Evolutionary conservation across 2,329 filamentous ascomycete species (phyloP).

Genomic region (Xylariaceae sp.): DNA sequence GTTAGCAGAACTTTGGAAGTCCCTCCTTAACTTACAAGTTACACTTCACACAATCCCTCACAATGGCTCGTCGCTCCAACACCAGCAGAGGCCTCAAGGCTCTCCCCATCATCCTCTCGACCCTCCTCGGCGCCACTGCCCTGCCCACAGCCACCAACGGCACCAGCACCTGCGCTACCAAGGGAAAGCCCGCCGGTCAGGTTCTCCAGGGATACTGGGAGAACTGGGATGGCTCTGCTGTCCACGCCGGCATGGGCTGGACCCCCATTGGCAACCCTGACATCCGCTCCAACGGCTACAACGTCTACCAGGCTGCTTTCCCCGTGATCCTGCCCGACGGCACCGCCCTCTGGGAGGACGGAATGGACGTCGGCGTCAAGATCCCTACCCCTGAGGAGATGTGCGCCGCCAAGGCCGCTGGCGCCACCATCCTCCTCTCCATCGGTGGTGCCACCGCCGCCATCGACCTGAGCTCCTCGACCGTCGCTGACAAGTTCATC

Average conservation of each 20-base stretch:
- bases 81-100: conserved; percentile 1
- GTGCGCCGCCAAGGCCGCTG: conserved; percentile 33
- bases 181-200: conserved; percentile 32
- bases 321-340: conserved; percentile 34
- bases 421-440: conserved; percentile 33
- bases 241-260: conserved; percentile 34
- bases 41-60: not conserved
- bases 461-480: conserved; percentile 31
- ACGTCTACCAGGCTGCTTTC: conserved; percentile 34
- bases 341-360: conserved; percentile 32
- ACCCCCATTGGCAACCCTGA: conserved; percentile 30
- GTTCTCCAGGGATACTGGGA: conserved; percentile 36
- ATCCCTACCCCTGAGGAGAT: conserved; percentile 32
- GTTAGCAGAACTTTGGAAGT: not conserved
- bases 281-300: conserved; percentile 32
- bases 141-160: conserved; percentile 14
- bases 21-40: not conserved
- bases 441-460: conserved; percentile 34
- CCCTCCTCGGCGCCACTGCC: conserved; percentile 9
- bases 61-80: conserved; percentile 11
- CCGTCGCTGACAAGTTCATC: conserved; percentile 34
- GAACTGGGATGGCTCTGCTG: conserved; percentile 35
- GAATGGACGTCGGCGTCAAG: conserved; percentile 32
- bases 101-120: conserved; percentile 6
- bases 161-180: conserved; percentile 26